phyloP scores from a whole-genome alignment of 208 protist species.

The Tritrichomonas musculus region DNA sequence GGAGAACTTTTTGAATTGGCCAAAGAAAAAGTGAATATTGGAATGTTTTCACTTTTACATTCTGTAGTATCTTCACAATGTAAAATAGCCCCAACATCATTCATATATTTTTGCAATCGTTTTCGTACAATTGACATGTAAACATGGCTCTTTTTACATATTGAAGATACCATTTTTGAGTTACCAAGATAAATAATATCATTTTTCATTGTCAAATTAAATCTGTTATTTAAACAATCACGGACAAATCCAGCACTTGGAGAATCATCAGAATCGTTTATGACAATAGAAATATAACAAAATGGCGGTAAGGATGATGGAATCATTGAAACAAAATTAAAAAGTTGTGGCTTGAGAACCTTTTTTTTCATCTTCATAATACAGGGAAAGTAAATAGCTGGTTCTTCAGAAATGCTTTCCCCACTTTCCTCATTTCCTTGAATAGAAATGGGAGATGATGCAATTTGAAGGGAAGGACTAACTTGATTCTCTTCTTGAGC shows the following conservation, averaged over 20 bases:
- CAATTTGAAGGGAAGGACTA: too few relatives aligned
- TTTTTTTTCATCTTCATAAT: background rate
- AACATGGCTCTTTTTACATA: too few relatives aligned
- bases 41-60: too few relatives aligned
- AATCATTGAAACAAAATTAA: background rate
- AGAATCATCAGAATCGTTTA: background rate
- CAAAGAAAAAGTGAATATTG: too few relatives aligned
- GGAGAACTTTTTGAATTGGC: too few relatives aligned
- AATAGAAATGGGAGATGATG: too few relatives aligned
- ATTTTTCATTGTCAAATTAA: too few relatives aligned
- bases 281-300: background rate
- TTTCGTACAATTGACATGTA: background rate
- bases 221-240: background rate
- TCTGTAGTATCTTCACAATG: background rate
- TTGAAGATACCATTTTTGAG: background rate
- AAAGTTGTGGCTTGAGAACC: background rate
- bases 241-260: background rate
- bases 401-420: too few relatives aligned
- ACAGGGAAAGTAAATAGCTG: too few relatives aligned
- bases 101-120: background rate
- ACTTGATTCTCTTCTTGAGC: too few relatives aligned
- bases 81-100: background rate
- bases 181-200: background rate
- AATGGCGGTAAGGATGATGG: background rate
- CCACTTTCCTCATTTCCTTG: too few relatives aligned